Evolutionary conservation across 1,284 basidiomycete species (phyloP).

Genomic region (Pseudozyma tsukubaensis): DNA sequence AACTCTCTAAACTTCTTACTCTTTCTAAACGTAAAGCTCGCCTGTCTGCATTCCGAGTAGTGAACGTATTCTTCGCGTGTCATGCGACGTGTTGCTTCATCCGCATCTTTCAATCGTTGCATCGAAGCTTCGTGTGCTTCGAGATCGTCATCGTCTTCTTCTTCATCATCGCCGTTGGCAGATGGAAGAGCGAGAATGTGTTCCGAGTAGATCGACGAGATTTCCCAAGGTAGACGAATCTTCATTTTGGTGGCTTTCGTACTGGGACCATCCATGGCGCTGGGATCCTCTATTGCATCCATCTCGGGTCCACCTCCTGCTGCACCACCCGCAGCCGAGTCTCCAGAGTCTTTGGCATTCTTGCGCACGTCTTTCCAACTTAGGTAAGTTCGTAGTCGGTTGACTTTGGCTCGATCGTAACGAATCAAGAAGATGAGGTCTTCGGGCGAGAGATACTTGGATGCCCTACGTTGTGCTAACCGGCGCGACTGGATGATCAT

Average conservation of each 20-base stretch:
- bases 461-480: constrained; percentile 82
- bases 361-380: constrained; percentile 98
- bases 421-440: constrained; percentile 97
- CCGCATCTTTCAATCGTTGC: constrained; percentile 81
- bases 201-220: constrained; percentile 84
- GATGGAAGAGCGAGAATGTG: constrained; percentile 73
- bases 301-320: constrained; percentile 29
- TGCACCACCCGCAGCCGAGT: constrained; percentile 75
- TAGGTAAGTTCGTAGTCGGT: constrained; percentile 90
- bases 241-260: constrained; percentile 91
- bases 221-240: constrained; percentile 96
- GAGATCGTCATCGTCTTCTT: constrained; percentile 85
- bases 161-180: constrained; percentile 89
- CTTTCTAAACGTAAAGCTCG: constrained; percentile 89
- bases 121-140: constrained; percentile 95
- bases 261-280: constrained; percentile 67
- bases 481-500: constrained; percentile 90
- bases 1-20: constrained; percentile 96
- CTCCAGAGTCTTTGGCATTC: constrained; percentile 81
- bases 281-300: constrained; percentile 43
- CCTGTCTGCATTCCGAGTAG: constrained; percentile 96
- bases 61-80: constrained; percentile 96
- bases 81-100: constrained; percentile 94
- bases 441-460: constrained; percentile 87
- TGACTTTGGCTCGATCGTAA: constrained; percentile 93